These are phyloP conservation scores for Trichoderma semiorbis DNA, from an alignment of 2,329 filamentous ascomycete species.

Conservation along the genomic window DNA sequence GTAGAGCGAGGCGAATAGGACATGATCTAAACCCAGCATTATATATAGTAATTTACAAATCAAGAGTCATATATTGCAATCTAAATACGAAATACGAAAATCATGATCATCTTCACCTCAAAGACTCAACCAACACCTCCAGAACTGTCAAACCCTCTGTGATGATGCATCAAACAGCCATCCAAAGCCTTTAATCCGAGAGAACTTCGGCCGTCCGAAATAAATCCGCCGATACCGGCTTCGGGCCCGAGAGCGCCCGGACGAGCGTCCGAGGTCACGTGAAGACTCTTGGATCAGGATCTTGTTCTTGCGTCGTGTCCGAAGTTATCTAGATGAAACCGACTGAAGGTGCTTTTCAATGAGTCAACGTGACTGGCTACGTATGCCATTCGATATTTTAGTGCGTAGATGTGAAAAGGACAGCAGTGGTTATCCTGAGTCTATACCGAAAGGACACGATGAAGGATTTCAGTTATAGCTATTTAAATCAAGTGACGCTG, in stretches of 20 bases:
- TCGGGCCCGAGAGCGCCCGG: constrained; percentile 4
- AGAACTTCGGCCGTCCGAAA: constrained; percentile 9
- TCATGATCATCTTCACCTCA: neutral
- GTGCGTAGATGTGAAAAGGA: neutral
- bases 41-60: neutral
- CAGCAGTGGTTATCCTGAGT: neutral
- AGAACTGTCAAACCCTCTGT: neutral
- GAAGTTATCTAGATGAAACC: neutral
- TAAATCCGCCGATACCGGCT: neutral
- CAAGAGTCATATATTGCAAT: neutral
- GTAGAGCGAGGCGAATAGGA: neutral
- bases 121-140: neutral
- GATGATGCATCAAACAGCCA: neutral
- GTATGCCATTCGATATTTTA: neutral
- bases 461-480: neutral
- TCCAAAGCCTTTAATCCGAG: neutral
- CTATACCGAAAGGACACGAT: neutral
- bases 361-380: neutral
- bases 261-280: neutral
- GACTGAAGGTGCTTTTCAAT: neutral
- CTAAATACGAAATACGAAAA: neutral
- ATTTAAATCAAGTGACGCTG: neutral
- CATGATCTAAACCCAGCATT: neutral
- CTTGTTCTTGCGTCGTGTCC: neutral
- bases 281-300: neutral